These are phyloP conservation scores for Solanum aculeatissimum DNA, from an alignment of 305 asterid species.

Conservation along the genomic window DNA sequence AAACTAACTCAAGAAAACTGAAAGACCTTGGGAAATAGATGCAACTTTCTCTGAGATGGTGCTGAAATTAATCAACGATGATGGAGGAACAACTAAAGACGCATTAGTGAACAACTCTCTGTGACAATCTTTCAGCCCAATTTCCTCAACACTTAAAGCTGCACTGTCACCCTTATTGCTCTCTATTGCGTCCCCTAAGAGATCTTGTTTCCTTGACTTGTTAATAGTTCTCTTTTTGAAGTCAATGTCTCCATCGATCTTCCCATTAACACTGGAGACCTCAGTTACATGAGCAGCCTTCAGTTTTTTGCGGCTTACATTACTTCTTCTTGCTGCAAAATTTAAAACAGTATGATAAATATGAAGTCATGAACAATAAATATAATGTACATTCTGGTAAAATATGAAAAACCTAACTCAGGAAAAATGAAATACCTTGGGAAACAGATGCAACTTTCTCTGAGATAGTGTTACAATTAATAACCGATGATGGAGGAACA, in stretches of 20 bases:
- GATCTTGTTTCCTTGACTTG: slow-evolving; percentile 36
- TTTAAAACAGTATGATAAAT: background rate
- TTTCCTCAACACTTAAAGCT: slow-evolving; percentile 6
- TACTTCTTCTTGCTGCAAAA: slow-evolving; percentile 25
- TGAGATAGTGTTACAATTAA: slow-evolving; percentile 14
- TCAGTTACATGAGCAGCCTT: slow-evolving; percentile 13
- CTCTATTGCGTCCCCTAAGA: slow-evolving; percentile 17
- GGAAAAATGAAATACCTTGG: slow-evolving; percentile 36
- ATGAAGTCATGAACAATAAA: background rate
- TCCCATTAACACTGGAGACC: background rate
- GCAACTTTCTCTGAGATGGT: slow-evolving; percentile 24
- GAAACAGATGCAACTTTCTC: slow-evolving; percentile 22
- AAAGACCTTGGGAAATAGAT: slow-evolving; percentile 42
- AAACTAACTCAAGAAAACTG: slow-evolving; percentile 1
- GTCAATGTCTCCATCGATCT: slow-evolving; percentile 20
- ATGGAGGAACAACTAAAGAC: slow-evolving; percentile 10
- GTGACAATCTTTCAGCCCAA: slow-evolving; percentile 16
- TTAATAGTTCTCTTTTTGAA: slow-evolving; percentile 25
- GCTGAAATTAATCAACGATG: slow-evolving; percentile 14
- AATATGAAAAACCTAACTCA: background rate
- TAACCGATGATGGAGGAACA: slow-evolving; percentile 2
- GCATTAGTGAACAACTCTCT: slow-evolving; percentile 5
- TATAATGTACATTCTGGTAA: background rate
- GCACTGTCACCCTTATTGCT: slow-evolving; percentile 14
- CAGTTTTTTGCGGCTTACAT: slow-evolving; percentile 19